Conservation (phyloP, 2,329 filamentous ascomycete genomes). For the Mycocentrospora acerina region DNA sequence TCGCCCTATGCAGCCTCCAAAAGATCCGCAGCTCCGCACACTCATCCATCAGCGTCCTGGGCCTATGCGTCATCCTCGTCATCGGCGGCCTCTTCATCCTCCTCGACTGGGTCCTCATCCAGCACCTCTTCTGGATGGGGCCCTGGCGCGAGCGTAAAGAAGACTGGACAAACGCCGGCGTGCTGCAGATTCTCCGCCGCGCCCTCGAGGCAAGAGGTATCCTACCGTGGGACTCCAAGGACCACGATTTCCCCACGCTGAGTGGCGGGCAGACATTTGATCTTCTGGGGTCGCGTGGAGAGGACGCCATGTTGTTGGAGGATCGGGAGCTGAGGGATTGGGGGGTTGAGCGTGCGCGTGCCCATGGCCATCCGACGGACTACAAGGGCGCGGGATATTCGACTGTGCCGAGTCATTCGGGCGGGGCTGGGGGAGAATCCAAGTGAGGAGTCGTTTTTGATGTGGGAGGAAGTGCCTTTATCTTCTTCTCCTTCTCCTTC, state of each 20-base stretch:
- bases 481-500: too few relatives aligned
- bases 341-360: too few relatives aligned
- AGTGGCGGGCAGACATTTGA: too few relatives aligned
- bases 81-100: conserved; percentile 20
- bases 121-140: conserved; percentile 12
- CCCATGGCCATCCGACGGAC: too few relatives aligned
- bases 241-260: conserved; percentile 13
- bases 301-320: too few relatives aligned
- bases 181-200: conserved; percentile 18
- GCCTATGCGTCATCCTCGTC: conserved; percentile 20
- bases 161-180: conserved; percentile 18
- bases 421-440: too few relatives aligned
- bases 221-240: conserved; percentile 14
- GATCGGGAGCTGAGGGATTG: too few relatives aligned
- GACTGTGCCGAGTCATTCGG: too few relatives aligned
- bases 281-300: too few relatives aligned
- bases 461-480: too few relatives aligned
- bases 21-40: conserved; percentile 18
- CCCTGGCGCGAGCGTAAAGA: conserved; percentile 9
- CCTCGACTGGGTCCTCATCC: conserved; percentile 20
- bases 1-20: conserved; percentile 14
- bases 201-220: conserved; percentile 16
- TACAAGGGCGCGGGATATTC: too few relatives aligned
- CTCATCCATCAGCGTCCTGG: conserved; percentile 21
- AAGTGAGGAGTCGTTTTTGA: too few relatives aligned